phyloP scores from a whole-genome alignment of 169 alveolate species.

The Miamiensis avidus region DNA sequence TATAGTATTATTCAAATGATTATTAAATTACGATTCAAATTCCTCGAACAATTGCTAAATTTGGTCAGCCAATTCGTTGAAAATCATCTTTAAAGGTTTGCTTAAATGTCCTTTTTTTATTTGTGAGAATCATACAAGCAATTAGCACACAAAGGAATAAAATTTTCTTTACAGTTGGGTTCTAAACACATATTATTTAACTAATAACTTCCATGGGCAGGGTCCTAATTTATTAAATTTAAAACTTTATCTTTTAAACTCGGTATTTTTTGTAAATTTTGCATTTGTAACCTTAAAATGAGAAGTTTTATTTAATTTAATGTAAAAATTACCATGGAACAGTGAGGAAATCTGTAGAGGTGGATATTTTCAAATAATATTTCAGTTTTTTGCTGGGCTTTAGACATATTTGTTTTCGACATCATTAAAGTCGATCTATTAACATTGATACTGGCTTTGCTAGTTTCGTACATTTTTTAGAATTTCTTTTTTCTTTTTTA shows the following conservation, averaged over 20 bases:
- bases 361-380: neutral
- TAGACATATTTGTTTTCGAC: neutral
- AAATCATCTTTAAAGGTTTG: neutral
- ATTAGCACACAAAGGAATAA: neutral
- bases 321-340: neutral
- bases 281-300: no score
- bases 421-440: neutral
- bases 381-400: neutral
- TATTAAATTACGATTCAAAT: neutral
- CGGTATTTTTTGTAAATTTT: no score
- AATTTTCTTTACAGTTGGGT: neutral
- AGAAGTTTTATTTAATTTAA: no score
- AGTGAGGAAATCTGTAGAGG: neutral
- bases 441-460: neutral
- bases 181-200: neutral
- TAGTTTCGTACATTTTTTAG: no score
- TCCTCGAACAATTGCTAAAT: neutral
- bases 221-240: neutral
- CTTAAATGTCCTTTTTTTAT: neutral
- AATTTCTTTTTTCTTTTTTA: no score
- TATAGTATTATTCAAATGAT: no score
- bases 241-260: no score
- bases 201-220: neutral
- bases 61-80: neutral
- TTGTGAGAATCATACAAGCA: neutral